A percentile compares a stretch with the other conserved stretches of the same genome.
Conservation (phyloP, 2,329 filamentous ascomycete species). For the Cladosporium sp. region DNA sequence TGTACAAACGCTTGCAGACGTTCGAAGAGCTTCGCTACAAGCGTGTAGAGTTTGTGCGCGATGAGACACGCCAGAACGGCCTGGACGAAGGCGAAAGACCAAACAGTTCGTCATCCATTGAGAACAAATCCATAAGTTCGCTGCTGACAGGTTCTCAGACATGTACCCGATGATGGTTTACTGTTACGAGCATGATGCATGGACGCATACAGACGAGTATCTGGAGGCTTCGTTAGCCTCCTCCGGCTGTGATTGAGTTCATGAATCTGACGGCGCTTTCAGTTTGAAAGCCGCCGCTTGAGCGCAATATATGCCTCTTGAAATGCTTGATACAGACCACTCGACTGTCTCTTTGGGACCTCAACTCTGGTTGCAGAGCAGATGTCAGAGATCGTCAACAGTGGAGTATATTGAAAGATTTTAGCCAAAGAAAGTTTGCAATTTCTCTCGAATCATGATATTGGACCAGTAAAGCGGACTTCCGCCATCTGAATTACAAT, state of each 20-base stretch:
- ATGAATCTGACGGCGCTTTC: neutral
- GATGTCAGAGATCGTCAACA: neutral
- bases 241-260: neutral
- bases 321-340: neutral
- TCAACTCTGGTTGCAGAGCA: neutral
- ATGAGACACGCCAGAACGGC: neutral
- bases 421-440: slow-evolving; percentile 13
- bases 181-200: slow-evolving; percentile 10
- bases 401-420: neutral
- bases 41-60: slow-evolving; percentile 1
- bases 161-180: slow-evolving; percentile 4
- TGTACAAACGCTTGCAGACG: neutral
- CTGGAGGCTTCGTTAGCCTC: neutral
- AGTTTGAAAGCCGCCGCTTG: neutral
- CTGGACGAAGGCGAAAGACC: neutral
- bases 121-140: neutral
- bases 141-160: neutral
- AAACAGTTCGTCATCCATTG: neutral
- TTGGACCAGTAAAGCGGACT: slow-evolving; percentile 11
- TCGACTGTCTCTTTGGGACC: neutral
- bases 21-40: slow-evolving; percentile 2
- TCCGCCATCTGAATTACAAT: neutral
- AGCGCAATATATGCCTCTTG: neutral
- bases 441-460: slow-evolving; percentile 12
- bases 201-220: neutral